A percentile compares a stretch with the other conserved stretches of the same genome.
phyloP scores from a whole-genome alignment of 768 basidiomycete species.

The Amyloporia xantha region DNA sequence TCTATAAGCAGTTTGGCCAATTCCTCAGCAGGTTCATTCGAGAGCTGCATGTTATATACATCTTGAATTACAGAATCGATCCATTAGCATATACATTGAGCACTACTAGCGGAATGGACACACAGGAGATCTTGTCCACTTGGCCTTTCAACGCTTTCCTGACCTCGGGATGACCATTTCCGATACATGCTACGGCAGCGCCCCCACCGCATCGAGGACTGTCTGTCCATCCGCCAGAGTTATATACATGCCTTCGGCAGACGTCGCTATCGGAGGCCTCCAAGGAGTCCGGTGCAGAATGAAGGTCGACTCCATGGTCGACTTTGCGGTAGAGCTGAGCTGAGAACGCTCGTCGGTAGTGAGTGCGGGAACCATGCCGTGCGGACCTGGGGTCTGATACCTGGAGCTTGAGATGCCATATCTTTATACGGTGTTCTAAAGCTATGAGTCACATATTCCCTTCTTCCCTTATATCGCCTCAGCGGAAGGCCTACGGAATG shows the following conservation, averaged over 20 bases:
- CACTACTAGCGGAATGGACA: constrained; percentile 20
- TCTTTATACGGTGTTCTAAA: not conserved
- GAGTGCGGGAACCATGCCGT: constrained; percentile 4
- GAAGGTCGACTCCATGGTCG: constrained; percentile 14
- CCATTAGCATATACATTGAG: not conserved
- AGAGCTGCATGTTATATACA: constrained; percentile 82
- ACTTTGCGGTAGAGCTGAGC: not conserved
- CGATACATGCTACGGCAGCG: constrained; percentile 77
- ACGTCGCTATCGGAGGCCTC: constrained; percentile 61
- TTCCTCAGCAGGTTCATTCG: constrained; percentile 75
- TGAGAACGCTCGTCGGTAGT: not conserved
- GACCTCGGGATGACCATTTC: constrained; percentile 67
- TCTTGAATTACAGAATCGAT: constrained; percentile 38
- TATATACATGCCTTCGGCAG: constrained; percentile 64
- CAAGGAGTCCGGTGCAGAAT: constrained; percentile 54
- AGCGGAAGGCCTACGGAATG: not conserved
- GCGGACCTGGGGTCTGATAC: not conserved
- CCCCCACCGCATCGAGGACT: constrained; percentile 77
- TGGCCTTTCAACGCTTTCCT: constrained; percentile 73
- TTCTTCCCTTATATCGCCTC: not conserved
- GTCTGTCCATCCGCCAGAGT: constrained; percentile 61
- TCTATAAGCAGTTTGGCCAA: constrained; percentile 62
- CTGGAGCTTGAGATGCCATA: not conserved
- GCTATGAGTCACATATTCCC: not conserved
- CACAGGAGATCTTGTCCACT: constrained; percentile 71